phyloP scores from a whole-genome alignment of 23 red algal species.

The Gracilaria domingensis region DNA sequence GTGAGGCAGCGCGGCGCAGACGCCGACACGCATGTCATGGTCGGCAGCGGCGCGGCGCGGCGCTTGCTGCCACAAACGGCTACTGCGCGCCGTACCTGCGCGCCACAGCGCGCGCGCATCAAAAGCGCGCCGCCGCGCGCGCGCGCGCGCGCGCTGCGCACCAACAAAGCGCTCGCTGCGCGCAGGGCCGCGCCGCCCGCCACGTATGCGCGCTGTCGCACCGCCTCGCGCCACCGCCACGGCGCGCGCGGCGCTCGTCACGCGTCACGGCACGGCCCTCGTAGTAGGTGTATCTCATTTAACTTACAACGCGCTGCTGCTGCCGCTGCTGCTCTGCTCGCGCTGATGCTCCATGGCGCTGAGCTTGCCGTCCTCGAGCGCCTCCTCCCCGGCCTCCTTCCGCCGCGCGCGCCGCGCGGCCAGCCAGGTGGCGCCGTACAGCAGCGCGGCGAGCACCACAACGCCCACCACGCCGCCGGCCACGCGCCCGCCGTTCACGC shows the following conservation, averaged over 20 bases:
- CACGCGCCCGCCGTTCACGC: background rate
- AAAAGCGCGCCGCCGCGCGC: too few species aligned
- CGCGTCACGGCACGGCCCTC: background rate
- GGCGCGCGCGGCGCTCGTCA: background rate
- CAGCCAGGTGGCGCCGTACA: slow-evolving; percentile 19
- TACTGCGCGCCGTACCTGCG: background rate
- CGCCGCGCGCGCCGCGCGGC: background rate
- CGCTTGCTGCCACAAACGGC: background rate
- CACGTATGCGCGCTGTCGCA: background rate
- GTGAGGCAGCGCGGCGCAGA: background rate
- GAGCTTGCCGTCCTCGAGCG: background rate
- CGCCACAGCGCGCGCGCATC: background rate
- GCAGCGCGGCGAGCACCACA: background rate
- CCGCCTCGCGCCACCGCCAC: background rate
- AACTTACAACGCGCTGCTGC: background rate
- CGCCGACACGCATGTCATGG: background rate
- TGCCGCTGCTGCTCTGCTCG: background rate
- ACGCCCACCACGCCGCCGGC: slow-evolving; percentile 21
- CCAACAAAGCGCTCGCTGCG: background rate
- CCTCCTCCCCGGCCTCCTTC: background rate
- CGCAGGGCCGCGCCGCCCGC: background rate
- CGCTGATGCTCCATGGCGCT: background rate
- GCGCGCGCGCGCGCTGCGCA: background rate
- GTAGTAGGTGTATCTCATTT: background rate
- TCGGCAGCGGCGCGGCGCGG: background rate